Percentiles rank a stretch among this genome's conserved stretches.
Conservation (phyloP, 2,329 filamentous ascomycete species). For the Metarhizium brunneum region DNA sequence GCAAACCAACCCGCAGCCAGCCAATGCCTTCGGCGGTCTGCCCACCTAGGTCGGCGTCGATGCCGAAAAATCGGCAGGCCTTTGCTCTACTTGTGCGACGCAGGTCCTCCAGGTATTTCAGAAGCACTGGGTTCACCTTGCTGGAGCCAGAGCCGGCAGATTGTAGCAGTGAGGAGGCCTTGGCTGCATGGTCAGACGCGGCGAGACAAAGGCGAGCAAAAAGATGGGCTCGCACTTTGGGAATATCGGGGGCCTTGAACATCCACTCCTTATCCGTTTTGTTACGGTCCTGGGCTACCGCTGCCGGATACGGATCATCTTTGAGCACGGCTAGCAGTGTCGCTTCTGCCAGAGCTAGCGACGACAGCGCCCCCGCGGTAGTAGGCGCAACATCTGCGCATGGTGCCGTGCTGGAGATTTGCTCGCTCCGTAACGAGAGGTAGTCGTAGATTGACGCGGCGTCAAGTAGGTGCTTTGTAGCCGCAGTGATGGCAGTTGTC, state of each 20-base stretch:
- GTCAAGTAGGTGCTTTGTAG: conserved; percentile 69
- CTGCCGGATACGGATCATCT: conserved; percentile 84
- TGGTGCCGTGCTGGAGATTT: conserved; percentile 29
- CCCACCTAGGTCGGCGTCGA: conserved; percentile 76
- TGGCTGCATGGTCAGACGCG: conserved; percentile 76
- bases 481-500: conserved; percentile 57
- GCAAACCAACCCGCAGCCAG: conserved; percentile 71
- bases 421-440: conserved; percentile 48
- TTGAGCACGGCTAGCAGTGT: conserved; percentile 86
- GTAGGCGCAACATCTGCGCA: conserved; percentile 45
- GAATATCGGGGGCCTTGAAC: conserved; percentile 81
- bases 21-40: conserved; percentile 79
- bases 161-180: conserved; percentile 48
- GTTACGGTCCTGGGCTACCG: conserved; percentile 73
- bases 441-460: conserved; percentile 72
- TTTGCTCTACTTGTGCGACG: conserved; percentile 68
- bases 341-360: conserved; percentile 73
- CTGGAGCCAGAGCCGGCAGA: conserved; percentile 27
- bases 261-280: conserved; percentile 89
- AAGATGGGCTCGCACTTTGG: conserved; percentile 79
- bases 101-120: conserved; percentile 69
- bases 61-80: conserved; percentile 81
- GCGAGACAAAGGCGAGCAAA: conserved; percentile 83
- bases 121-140: conserved; percentile 54
- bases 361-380: conserved; percentile 46